Base-by-base conservation (phyloP, 202 grass and related monocot species). In the Dendrocalamus latiflorus region DNA sequence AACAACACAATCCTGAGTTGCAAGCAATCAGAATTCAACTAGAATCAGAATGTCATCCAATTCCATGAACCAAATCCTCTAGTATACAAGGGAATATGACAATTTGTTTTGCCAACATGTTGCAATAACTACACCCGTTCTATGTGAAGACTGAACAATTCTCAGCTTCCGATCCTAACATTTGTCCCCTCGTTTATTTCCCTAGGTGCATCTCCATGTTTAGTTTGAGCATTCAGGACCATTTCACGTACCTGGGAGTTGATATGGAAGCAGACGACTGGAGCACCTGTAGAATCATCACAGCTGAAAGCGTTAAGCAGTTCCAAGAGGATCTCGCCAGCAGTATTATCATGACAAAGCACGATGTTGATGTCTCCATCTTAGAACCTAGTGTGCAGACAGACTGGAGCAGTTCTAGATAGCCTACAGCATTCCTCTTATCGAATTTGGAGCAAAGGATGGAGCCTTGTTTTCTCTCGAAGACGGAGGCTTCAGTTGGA, bases 241-340 rank as follows among this genome's bases (percentile, higher is more conserved):
- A 97, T 84, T 89, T 94, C 54, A 83, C 68, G 44, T 97, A 93
- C 70, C 91, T 94, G 45, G 86, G 88, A 79, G 72, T 94, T 0
- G 78, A 89, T 39, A 88, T 97, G 86, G 69, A 89, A 81, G 90
- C 92, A 9, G 91, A 97, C 0, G 92, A 94, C 74, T 94, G 92
- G 90, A 90, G 92, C 92, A 90, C 92, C 58, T 94, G 94, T 65
- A 88, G 86, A 85, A 92, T 94, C 74, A 79, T 94, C 51, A 85
- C 66, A 66, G 88, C 73, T 1, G 62, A 74, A 38, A 78, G 81
- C 2, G 37, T 84, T 44, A 22, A 26, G 74, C 78, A 63, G 28
- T 79, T 92, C 56, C 50, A 10, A 16, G 16, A 42, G 55, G 88
- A 97, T 20, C 68, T 92, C 22, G 17, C 65, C 49, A 85, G 88